Evolutionary conservation across 805 yeast genomes (phyloP), one percentile per base, ranked within the genome.

Genomic region (Cyberlindnera japonica): DNA sequence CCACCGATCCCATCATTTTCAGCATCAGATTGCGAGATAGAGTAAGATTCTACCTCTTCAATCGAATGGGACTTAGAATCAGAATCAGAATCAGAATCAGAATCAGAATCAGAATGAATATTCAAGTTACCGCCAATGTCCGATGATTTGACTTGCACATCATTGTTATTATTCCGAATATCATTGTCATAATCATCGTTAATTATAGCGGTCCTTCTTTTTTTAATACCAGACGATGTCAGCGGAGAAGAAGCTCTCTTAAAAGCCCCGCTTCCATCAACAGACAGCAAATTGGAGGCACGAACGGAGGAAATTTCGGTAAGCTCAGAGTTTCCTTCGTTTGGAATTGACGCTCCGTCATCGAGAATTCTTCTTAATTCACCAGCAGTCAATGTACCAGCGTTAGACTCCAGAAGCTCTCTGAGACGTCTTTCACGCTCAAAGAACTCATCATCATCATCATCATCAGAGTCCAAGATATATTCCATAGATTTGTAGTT

Each of bases 401-500:
- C 32, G 21, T 48, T 41, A 11, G 19, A 24, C 13, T 45, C 45
- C 20, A 54, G 33, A 7, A 64, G 35, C 26, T 52, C 58, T 33
- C 81, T 74, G 33, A 79, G 62, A 41, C 64, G 59, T 40, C 67
- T 65, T 50, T 83, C 90, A 43, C 75, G 68, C 31, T 61, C 78
- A 54, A 74, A 82, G 53, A 82, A 82, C 22, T 51, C 68, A 3
- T 52, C 55, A 37, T 71, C 76, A 29, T 67, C 65, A 34, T 78
- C 86, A 12, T 68, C 77, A 51, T 80, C 86, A 2, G 85, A 78
- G 38, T 74, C 81, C 37, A 65, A 65, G 33, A 82, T 72, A 48
- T 61, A 73, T 40, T 73, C 79, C 4, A 80, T 62, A 1, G 88
- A 81, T 32, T 72, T 67, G 37, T 49, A 38, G 15, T 31, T 15